Evolutionary conservation across 2,329 filamentous ascomycete genomes (phyloP).

Genomic region (Cordyceps cicadae): DNA sequence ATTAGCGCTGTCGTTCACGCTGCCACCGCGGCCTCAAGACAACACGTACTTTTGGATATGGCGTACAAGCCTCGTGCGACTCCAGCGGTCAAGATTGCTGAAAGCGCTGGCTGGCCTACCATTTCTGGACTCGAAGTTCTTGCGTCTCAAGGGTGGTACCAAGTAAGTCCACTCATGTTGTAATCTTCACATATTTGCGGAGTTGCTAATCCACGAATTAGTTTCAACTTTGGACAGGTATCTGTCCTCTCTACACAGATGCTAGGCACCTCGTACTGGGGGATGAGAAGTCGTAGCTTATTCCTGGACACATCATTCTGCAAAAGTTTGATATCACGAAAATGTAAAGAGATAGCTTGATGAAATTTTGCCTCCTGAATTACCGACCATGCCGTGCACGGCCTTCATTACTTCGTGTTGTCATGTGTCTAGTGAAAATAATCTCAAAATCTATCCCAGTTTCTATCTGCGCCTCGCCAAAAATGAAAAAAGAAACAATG

Average conservation of each 20-base stretch:
- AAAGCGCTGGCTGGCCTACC: conserved; percentile 64
- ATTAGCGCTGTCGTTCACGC: conserved; percentile 46
- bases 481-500: background rate
- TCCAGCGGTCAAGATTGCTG: conserved; percentile 74
- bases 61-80: conserved; percentile 87
- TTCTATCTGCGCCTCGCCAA: background rate
- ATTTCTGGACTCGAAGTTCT: conserved; percentile 85
- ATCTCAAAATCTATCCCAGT: background rate
- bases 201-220: conserved; percentile 26
- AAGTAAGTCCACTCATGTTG: conserved; percentile 44
- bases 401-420: background rate
- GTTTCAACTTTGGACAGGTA: conserved; percentile 80
- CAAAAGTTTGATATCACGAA: background rate
- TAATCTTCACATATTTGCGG: background rate
- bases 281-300: background rate
- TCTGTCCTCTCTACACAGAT: conserved; percentile 62
- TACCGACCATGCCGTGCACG: background rate
- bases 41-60: conserved; percentile 77
- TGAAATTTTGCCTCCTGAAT: background rate
- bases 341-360: background rate
- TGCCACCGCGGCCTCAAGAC: conserved; percentile 27
- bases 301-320: background rate
- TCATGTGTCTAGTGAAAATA: conserved; percentile 2
- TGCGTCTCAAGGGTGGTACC: conserved; percentile 80
- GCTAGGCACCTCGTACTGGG: conserved; percentile 54